phyloP scores from a whole-genome alignment of 73 alveolate genomes.

The Paramecium sonneborni region DNA sequence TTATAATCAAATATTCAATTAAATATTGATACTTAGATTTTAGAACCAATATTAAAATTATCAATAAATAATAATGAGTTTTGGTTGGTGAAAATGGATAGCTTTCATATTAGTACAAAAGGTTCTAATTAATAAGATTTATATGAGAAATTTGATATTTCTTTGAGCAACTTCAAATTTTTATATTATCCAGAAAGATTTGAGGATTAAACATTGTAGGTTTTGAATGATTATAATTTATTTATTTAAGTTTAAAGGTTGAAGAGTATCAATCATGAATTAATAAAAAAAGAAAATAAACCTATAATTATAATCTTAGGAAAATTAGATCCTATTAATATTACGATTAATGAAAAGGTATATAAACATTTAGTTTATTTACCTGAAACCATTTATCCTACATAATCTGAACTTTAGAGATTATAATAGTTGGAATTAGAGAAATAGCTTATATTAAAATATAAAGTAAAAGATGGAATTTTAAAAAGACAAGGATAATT shows the following conservation, averaged over 20 bases:
- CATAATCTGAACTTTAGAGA: neutral
- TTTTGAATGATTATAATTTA: neutral
- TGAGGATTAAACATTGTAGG: neutral
- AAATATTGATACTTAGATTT: neutral
- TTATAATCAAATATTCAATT: neutral
- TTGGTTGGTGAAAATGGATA: neutral
- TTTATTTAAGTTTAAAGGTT: neutral
- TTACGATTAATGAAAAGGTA: slow-evolving; percentile 31
- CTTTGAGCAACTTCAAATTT: neutral
- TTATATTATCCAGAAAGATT: slow-evolving; percentile 13
- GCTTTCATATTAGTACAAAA: neutral
- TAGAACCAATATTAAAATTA: neutral
- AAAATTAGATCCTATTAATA: neutral
- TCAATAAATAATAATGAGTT: neutral
- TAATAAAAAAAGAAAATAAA: neutral
- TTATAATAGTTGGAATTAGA: neutral
- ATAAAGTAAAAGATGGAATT: neutral
- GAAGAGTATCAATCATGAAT: neutral
- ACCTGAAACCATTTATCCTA: slow-evolving; percentile 46
- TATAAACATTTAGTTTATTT: slow-evolving; percentile 4
- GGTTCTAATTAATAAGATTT: neutral
- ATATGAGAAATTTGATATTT: slow-evolving; percentile 60
- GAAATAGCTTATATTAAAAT: slow-evolving; percentile 3
- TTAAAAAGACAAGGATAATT: neutral
- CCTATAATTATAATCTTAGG: neutral